These are phyloP conservation scores for Mortierella sp. DNA, from an alignment of 371 early-diverging fungal genomes.

Conservation along the genomic window DNA sequence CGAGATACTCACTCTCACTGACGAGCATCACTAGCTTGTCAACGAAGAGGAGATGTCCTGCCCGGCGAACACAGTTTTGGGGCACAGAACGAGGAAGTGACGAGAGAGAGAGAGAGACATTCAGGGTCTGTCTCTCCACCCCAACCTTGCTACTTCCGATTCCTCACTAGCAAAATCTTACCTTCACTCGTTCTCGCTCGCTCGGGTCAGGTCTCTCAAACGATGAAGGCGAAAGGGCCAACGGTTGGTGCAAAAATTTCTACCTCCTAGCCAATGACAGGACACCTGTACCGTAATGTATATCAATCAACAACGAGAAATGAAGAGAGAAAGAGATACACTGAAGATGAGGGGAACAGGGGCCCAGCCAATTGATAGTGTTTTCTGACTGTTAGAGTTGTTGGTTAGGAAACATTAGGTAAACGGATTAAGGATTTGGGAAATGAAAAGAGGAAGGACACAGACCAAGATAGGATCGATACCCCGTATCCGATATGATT, in stretches of 20 bases:
- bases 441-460: not conserved
- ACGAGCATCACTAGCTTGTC: no score
- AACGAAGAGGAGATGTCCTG: no score
- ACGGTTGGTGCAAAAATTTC: conserved; percentile 7
- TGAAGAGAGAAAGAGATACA: not conserved
- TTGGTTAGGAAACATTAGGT: not conserved
- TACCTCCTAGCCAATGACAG: not conserved
- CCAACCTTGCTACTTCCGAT: no score
- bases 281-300: not conserved
- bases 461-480: not conserved
- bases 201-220: not conserved
- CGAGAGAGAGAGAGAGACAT: not conserved
- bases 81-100: not conserved
- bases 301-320: not conserved
- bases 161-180: no score
- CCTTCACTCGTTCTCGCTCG: not conserved
- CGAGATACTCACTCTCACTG: no score
- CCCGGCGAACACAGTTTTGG: no score
- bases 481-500: not conserved
- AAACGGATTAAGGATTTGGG: no score
- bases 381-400: no score
- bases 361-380: not conserved
- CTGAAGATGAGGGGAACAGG: not conserved
- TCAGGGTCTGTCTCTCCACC: no score
- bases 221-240: conserved; percentile 14